phyloP scores from a whole-genome alignment of 2,329 filamentous ascomycete genomes.

The Setomelanomma holmii region DNA sequence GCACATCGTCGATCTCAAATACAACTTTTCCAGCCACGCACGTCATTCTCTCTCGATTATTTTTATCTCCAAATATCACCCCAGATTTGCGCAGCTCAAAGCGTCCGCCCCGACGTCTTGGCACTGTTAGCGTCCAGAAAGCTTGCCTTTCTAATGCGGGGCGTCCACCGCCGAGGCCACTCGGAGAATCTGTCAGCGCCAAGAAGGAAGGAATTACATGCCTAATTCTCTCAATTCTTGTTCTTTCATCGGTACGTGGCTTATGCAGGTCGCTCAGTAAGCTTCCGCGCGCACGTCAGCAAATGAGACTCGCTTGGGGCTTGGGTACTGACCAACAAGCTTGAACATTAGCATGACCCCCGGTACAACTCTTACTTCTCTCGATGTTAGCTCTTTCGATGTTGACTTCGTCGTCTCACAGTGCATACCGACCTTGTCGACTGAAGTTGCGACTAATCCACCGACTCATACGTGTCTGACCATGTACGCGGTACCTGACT shows the following conservation, averaged over 20 bases:
- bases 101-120: neutral
- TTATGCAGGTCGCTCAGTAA: conserved; percentile 25
- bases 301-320: conserved; percentile 8
- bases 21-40: neutral
- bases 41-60: neutral
- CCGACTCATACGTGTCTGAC: neutral
- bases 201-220: conserved; percentile 2
- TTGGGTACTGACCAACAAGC: conserved; percentile 11
- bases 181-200: conserved; percentile 7
- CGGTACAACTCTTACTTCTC: neutral
- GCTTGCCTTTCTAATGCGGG: neutral
- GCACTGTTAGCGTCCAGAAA: neutral
- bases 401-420: conserved; percentile 1
- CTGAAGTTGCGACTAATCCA: neutral
- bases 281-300: conserved; percentile 19
- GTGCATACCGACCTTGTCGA: conserved; percentile 2
- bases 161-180: neutral
- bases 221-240: neutral
- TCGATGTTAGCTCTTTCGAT: conserved; percentile 6
- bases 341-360: conserved; percentile 16
- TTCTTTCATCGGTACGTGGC: conserved; percentile 9
- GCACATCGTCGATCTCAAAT: neutral
- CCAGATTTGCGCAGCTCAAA: neutral
- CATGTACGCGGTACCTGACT: conserved; percentile 8
- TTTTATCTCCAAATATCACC: neutral